A percentile compares a stretch with the other conserved stretches of the same genome.
Conservation (phyloP, 306 rosid species). For the Vigna radiata region DNA sequence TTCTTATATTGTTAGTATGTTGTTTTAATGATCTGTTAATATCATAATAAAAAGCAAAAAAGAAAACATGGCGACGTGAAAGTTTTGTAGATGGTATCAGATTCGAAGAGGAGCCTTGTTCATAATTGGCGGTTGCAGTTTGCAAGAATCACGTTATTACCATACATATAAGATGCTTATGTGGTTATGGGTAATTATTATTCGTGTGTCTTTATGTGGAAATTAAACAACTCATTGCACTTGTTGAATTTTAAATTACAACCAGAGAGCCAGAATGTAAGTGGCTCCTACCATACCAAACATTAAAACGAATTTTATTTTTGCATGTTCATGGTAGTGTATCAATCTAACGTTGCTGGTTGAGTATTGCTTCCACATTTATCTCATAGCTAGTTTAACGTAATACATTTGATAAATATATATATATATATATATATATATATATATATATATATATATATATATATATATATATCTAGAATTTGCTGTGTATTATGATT, state of each 20-base stretch:
- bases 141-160: constrained; percentile 26
- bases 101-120: constrained; percentile 40
- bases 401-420: too few species aligned
- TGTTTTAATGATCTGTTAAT: too few species aligned
- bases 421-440: too few species aligned
- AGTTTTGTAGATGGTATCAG: constrained; percentile 38
- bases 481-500: constrained; percentile 14
- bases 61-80: neutral
- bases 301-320: neutral
- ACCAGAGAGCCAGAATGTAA: neutral
- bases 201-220: constrained; percentile 2
- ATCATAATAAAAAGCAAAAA: too few species aligned
- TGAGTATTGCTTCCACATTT: too few species aligned
- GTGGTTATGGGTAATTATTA: neutral
- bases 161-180: constrained; percentile 6
- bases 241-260: constrained; percentile 23
- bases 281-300: neutral
- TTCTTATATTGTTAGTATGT: too few species aligned
- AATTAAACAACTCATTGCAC: constrained; percentile 1
- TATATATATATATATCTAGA: too few species aligned
- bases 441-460: too few species aligned
- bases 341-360: too few species aligned
- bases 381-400: too few species aligned
- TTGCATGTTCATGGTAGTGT: too few species aligned
- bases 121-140: constrained; percentile 12